These are phyloP conservation scores for Hymenoscyphus albidus DNA, from an alignment of 2,329 filamentous ascomycete genomes.

Conservation along the genomic window DNA sequence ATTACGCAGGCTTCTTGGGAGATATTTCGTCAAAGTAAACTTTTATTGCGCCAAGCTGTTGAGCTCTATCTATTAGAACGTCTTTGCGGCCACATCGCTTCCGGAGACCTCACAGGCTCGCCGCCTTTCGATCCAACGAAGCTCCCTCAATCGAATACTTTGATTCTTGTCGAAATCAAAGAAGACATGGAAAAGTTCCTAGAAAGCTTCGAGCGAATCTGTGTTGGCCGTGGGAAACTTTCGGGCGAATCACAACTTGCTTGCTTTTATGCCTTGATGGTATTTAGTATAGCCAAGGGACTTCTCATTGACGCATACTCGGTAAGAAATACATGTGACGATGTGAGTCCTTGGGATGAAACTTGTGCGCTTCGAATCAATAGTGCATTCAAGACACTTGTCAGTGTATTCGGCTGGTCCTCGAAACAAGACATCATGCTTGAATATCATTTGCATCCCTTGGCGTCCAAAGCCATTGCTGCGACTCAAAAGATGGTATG, in stretches of 20 bases:
- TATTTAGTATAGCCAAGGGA: slow-evolving; percentile 22
- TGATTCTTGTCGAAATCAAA: slow-evolving; percentile 24
- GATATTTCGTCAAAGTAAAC: slow-evolving; percentile 19
- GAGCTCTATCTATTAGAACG: slow-evolving; percentile 26
- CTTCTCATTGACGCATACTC: slow-evolving; percentile 26
- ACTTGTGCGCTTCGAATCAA: slow-evolving; percentile 18
- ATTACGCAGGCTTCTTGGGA: slow-evolving; percentile 20
- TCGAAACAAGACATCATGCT: slow-evolving; percentile 23
- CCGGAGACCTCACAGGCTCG: slow-evolving; percentile 15
- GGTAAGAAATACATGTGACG: slow-evolving; percentile 17
- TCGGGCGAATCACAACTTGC: slow-evolving; percentile 19
- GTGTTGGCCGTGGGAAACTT: slow-evolving; percentile 21
- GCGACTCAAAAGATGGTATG: slow-evolving; percentile 15
- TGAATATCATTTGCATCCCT: not conserved
- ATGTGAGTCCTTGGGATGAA: slow-evolving; percentile 19
- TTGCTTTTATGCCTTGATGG: slow-evolving; percentile 24
- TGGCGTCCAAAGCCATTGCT: not conserved
- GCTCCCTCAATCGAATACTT: slow-evolving; percentile 20
- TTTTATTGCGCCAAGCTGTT: slow-evolving; percentile 24
- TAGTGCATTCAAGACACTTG: slow-evolving; percentile 23
- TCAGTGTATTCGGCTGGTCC: slow-evolving; percentile 25
- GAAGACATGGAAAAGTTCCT: slow-evolving; percentile 22
- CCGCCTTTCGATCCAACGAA: slow-evolving; percentile 19
- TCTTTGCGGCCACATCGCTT: slow-evolving; percentile 23
- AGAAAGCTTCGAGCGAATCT: slow-evolving; percentile 20